phyloP scores from a whole-genome alignment of 2,329 filamentous ascomycete species.

The Talaromyces funiculosus region DNA sequence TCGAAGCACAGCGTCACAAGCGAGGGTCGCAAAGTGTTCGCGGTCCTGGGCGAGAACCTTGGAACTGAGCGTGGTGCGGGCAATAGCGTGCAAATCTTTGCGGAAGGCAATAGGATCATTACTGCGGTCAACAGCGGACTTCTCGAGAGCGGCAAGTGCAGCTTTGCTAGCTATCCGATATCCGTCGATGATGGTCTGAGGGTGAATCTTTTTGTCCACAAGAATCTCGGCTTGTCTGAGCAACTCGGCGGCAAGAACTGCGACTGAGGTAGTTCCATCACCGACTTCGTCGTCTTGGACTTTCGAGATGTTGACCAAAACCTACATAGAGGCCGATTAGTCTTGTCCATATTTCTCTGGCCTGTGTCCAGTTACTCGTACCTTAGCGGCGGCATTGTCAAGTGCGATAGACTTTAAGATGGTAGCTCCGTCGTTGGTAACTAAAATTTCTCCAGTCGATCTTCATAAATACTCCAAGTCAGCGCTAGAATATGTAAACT shows the following conservation, averaged over 20 bases:
- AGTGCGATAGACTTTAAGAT: slow-evolving; percentile 98
- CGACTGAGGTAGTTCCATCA: slow-evolving; percentile 96
- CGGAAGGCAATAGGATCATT: slow-evolving; percentile 76
- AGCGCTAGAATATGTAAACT: slow-evolving; percentile 11
- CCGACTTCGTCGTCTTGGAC: slow-evolving; percentile 98
- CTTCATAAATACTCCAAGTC: slow-evolving; percentile 39
- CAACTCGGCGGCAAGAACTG: slow-evolving; percentile 89
- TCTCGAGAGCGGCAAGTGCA: slow-evolving; percentile 76
- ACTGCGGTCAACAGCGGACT: slow-evolving; percentile 84
- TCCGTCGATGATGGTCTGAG: slow-evolving; percentile 98
- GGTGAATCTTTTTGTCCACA: slow-evolving; percentile 97
- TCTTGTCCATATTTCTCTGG: neutral
- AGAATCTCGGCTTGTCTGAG: slow-evolving; percentile 95
- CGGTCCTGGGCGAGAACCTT: slow-evolving; percentile 95
- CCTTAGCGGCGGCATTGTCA: slow-evolving; percentile 96
- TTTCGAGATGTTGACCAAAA: slow-evolving; percentile 95
- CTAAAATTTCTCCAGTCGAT: slow-evolving; percentile 94
- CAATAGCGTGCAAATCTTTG: slow-evolving; percentile 83
- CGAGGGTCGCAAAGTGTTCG: slow-evolving; percentile 82
- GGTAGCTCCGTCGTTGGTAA: slow-evolving; percentile 97
- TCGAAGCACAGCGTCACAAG: slow-evolving; percentile 84
- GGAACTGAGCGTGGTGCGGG: slow-evolving; percentile 90
- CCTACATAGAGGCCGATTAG: neutral
- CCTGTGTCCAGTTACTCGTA: slow-evolving; percentile 34
- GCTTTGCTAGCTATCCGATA: slow-evolving; percentile 95